Conservation (phyloP, 805 yeast species). For the Ogataea allantospora region DNA sequence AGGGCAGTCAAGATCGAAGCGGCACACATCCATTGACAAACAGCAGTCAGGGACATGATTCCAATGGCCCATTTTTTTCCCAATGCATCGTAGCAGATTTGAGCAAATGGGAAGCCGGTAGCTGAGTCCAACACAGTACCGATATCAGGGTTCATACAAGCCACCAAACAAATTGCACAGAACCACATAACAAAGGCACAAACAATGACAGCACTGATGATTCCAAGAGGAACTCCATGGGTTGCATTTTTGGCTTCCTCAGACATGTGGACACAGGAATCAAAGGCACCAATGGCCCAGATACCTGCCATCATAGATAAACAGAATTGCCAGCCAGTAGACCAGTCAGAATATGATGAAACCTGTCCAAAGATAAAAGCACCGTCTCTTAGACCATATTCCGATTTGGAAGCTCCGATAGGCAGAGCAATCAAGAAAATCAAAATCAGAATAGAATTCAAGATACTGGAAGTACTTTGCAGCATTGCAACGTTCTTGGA, state of each 20-base stretch:
- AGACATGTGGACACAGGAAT: slow-evolving; percentile 68
- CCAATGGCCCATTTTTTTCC: slow-evolving; percentile 55
- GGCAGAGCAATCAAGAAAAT: slow-evolving; percentile 64
- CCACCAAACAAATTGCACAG: slow-evolving; percentile 51
- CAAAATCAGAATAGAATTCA: slow-evolving; percentile 50
- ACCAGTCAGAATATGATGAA: slow-evolving; percentile 52
- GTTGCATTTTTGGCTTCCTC: slow-evolving; percentile 68
- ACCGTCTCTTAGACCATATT: slow-evolving; percentile 31
- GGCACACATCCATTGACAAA: slow-evolving; percentile 66
- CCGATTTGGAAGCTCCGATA: slow-evolving; percentile 38
- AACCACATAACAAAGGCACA: slow-evolving; percentile 59
- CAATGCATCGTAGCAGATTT: slow-evolving; percentile 49
- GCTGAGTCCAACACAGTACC: slow-evolving; percentile 39
- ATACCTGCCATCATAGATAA: slow-evolving; percentile 55
- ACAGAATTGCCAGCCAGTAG: slow-evolving; percentile 55
- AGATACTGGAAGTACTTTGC: slow-evolving; percentile 56
- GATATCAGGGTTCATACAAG: slow-evolving; percentile 50
- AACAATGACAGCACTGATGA: slow-evolving; percentile 53
- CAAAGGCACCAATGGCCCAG: slow-evolving; percentile 76
- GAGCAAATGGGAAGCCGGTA: slow-evolving; percentile 65
- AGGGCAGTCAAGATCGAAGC: slow-evolving; percentile 59
- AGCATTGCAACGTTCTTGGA: slow-evolving; percentile 54
- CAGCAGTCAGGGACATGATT: slow-evolving; percentile 54
- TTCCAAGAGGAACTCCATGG: slow-evolving; percentile 63
- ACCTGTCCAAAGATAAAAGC: slow-evolving; percentile 53